These are phyloP conservation scores for Salix purpurea DNA, from an alignment of 345 rosid genomes.

Conservation along the genomic window DNA sequence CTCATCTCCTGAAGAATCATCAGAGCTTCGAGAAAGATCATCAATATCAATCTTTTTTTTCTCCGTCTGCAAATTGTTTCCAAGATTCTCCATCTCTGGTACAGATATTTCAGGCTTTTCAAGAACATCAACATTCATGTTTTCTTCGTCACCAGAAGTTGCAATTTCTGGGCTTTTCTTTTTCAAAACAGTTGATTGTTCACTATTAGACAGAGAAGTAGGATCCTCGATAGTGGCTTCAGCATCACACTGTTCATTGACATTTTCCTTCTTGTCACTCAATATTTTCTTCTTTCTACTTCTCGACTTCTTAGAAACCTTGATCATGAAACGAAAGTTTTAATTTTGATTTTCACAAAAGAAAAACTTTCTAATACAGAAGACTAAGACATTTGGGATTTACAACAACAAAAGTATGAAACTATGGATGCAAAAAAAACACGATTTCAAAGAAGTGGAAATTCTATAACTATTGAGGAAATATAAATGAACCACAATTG, in stretches of 20 bases:
- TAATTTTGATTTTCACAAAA: constrained; percentile 3
- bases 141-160: constrained; percentile 26
- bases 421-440: not conserved
- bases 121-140: constrained; percentile 7
- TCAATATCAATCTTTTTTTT: constrained; percentile 33
- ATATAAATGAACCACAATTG: not conserved
- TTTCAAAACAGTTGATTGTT: constrained; percentile 19
- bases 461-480: not conserved
- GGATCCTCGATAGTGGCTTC: constrained; percentile 33
- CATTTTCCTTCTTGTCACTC: constrained; percentile 34
- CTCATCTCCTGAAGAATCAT: constrained; percentile 70
- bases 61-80: constrained; percentile 27
- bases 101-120: constrained; percentile 31
- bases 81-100: constrained; percentile 26
- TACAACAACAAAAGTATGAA: not conserved
- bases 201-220: constrained; percentile 28
- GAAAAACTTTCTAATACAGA: constrained; percentile 4
- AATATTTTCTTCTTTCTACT: constrained; percentile 48
- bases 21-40: constrained; percentile 43
- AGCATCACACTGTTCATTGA: constrained; percentile 34
- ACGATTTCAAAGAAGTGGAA: not conserved
- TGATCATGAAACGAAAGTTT: constrained; percentile 21
- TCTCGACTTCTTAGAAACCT: constrained; percentile 82
- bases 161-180: constrained; percentile 30
- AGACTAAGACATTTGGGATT: not conserved